A percentile compares a stretch with the other conserved stretches of the same genome.
phyloP scores from a whole-genome alignment of 306 rosid species.

The Vigna reflexopilosa region DNA sequence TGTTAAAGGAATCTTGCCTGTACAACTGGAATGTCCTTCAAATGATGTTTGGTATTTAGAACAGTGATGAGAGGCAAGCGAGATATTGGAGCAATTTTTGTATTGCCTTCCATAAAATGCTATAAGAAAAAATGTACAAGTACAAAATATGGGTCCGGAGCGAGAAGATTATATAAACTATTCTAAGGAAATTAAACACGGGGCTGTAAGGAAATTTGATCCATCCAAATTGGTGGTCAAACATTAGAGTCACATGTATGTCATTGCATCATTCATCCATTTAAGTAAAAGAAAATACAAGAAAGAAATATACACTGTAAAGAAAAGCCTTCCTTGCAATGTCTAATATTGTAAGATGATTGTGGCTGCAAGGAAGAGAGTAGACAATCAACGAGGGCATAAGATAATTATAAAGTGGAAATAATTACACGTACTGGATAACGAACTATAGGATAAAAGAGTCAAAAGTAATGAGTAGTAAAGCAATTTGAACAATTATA shows the following conservation, averaged over 20 bases:
- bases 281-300: slow-evolving; percentile 11
- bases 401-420: slow-evolving; percentile 6
- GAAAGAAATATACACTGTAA: slow-evolving; percentile 76
- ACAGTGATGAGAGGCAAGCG: slow-evolving; percentile 90
- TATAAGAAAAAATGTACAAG: slow-evolving; percentile 51
- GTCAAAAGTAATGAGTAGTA: slow-evolving; percentile 17
- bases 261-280: slow-evolving; percentile 20
- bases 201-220: slow-evolving; percentile 21
- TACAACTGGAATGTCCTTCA: slow-evolving; percentile 86
- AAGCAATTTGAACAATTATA: neutral
- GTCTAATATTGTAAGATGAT: slow-evolving; percentile 86
- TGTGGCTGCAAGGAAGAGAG: slow-evolving; percentile 62
- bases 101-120: slow-evolving; percentile 99
- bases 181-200: slow-evolving; percentile 28
- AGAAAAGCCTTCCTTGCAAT: slow-evolving; percentile 99
- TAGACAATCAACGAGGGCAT: slow-evolving; percentile 42
- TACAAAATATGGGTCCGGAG: slow-evolving; percentile 17
- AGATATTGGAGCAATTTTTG: slow-evolving; percentile 88
- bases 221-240: slow-evolving; percentile 35
- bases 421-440: slow-evolving; percentile 23
- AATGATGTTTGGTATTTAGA: slow-evolving; percentile 80
- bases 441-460: slow-evolving; percentile 15
- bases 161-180: slow-evolving; percentile 7
- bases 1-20: slow-evolving; percentile 59
- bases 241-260: slow-evolving; percentile 25